Conservation (phyloP, 2,329 filamentous ascomycete species). For the Hypoxylon sp. region DNA sequence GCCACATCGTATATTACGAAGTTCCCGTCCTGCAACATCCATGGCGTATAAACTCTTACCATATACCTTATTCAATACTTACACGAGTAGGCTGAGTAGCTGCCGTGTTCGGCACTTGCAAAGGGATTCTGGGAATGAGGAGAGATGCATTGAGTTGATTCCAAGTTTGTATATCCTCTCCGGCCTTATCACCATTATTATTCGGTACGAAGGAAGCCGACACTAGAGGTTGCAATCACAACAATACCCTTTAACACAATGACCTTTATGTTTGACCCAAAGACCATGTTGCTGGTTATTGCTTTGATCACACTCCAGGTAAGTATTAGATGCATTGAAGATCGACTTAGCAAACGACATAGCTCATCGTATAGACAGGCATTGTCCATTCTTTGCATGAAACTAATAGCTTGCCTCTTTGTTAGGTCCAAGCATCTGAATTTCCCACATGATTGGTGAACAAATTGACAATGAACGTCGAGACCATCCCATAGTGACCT, state of each 20-base stretch:
- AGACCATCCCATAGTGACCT: background rate
- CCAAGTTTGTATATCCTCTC: slow-evolving; percentile 1
- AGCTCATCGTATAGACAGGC: slow-evolving; percentile 8
- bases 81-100: slow-evolving; percentile 7
- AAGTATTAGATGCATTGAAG: slow-evolving; percentile 12
- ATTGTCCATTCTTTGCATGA: slow-evolving; percentile 2
- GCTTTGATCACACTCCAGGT: background rate
- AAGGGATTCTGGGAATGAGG: background rate
- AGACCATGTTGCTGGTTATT: background rate
- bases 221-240: no score
- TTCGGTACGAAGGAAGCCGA: no score
- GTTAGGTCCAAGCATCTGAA: background rate
- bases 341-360: slow-evolving; percentile 6
- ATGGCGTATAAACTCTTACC: slow-evolving; percentile 9
- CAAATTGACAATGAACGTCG: background rate
- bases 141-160: slow-evolving; percentile 18
- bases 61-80: slow-evolving; percentile 7
- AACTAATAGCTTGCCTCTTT: background rate
- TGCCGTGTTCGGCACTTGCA: slow-evolving; percentile 12
- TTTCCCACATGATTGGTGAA: background rate
- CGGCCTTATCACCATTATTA: slow-evolving; percentile 22
- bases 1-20: background rate
- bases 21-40: background rate
- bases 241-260: background rate
- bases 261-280: background rate